Evolutionary conservation across 169 alveolate genomes (phyloP).

Genomic region (Plasmodium gaboni): DNA sequence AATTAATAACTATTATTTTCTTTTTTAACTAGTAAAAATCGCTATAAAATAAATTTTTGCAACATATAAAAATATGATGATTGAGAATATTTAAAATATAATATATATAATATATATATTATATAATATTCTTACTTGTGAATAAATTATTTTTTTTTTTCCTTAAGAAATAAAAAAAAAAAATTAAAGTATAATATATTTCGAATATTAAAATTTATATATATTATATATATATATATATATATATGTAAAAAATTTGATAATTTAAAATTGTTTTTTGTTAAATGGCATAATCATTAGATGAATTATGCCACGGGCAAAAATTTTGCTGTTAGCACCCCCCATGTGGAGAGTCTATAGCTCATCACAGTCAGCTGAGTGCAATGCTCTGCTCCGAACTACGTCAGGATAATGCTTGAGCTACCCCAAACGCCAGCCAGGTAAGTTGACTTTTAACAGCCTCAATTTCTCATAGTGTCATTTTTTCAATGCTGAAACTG

Average conservation of each 20-base stretch:
- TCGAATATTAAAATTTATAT: too few relatives aligned
- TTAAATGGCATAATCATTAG: constrained; percentile 72
- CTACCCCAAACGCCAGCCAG: constrained; percentile 99
- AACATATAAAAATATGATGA: too few relatives aligned
- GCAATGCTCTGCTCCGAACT: constrained; percentile 97
- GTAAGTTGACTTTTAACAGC: constrained; percentile 88
- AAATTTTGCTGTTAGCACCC: constrained; percentile 96
- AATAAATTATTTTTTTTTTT: too few relatives aligned
- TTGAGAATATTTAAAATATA: too few relatives aligned
- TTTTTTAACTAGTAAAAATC: too few relatives aligned
- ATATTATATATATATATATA: too few relatives aligned
- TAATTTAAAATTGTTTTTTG: constrained; percentile 29
- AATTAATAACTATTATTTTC: too few relatives aligned
- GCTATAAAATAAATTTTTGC: too few relatives aligned
- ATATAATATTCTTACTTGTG: too few relatives aligned
- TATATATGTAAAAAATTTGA: background rate
- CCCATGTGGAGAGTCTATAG: constrained; percentile 94
- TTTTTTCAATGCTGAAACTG: constrained; percentile 61
- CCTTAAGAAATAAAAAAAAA: too few relatives aligned
- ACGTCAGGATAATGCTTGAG: constrained; percentile 97
- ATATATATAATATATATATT: too few relatives aligned
- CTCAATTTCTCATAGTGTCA: constrained; percentile 11
- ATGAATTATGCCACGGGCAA: constrained; percentile 93
- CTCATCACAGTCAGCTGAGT: constrained; percentile 97
- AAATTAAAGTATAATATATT: too few relatives aligned